Conservation (phyloP, 768 basidiomycete species). For the Symmetrospora coprosmae region DNA sequence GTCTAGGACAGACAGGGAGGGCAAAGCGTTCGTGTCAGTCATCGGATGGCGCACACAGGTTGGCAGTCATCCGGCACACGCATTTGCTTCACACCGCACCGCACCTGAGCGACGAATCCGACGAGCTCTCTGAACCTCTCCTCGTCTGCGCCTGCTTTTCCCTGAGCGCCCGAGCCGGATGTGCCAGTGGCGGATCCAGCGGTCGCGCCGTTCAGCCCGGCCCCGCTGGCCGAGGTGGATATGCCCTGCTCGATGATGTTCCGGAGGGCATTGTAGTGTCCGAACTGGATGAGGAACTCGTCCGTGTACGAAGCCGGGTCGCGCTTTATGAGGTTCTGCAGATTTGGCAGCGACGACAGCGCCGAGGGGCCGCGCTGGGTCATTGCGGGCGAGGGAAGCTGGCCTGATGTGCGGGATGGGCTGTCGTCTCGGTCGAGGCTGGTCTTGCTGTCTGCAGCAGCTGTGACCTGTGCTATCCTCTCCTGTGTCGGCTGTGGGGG, state of each 20-base stretch:
- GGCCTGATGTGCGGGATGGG: neutral
- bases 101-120: conserved; percentile 73
- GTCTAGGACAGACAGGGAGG: conserved; percentile 42
- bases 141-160: conserved; percentile 45
- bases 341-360: conserved; percentile 77
- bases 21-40: neutral
- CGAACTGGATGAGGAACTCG: conserved; percentile 93
- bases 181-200: conserved; percentile 25
- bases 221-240: conserved; percentile 7
- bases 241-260: conserved; percentile 45
- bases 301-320: conserved; percentile 80
- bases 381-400: neutral
- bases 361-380: conserved; percentile 42
- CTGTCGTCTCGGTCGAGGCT: too few species aligned
- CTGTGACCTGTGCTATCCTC: too few species aligned
- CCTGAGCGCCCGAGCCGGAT: too few species aligned
- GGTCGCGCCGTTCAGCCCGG: too few species aligned
- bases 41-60: neutral
- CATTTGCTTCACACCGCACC: too few species aligned
- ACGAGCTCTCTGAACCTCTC: conserved; percentile 67
- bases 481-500: too few species aligned
- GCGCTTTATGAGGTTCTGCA: conserved; percentile 93
- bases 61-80: neutral
- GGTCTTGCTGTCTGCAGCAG: too few species aligned
- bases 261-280: conserved; percentile 74